Evolutionary conservation across 805 yeast species (phyloP).

Genomic region (Suhomyces faveliae): DNA sequence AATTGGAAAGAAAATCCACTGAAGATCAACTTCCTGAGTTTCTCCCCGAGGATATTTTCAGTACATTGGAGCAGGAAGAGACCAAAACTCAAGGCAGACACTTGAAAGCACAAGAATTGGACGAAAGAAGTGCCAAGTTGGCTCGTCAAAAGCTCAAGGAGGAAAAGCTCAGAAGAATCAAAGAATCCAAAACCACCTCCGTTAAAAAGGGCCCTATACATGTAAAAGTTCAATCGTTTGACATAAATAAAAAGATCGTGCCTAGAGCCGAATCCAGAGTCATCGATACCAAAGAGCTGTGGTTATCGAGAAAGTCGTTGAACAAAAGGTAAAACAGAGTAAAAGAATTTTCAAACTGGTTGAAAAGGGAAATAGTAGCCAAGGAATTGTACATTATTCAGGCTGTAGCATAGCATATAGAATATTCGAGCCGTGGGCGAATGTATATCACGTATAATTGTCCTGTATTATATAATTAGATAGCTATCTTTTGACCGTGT

Average conservation of each 20-base stretch:
- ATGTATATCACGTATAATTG: background rate
- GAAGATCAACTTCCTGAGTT: slow-evolving; percentile 34
- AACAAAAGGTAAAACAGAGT: slow-evolving; percentile 24
- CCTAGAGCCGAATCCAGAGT: slow-evolving; percentile 37
- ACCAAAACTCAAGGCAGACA: slow-evolving; percentile 22
- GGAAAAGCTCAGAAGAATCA: slow-evolving; percentile 31
- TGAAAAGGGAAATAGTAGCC: background rate
- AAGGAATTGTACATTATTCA: background rate
- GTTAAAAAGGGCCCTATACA: slow-evolving; percentile 42
- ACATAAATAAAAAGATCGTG: slow-evolving; percentile 24
- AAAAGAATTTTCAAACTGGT: background rate
- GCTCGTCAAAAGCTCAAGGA: slow-evolving; percentile 30
- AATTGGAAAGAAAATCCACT: slow-evolving; percentile 11
- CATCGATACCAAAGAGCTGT: slow-evolving; percentile 31
- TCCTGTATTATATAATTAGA: background rate
- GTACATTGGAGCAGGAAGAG: slow-evolving; percentile 18
- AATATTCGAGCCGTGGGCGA: background rate
- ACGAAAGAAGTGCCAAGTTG: slow-evolving; percentile 26
- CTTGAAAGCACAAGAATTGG: slow-evolving; percentile 32
- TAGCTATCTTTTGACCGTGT: slow-evolving; percentile 1
- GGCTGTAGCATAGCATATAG: background rate
- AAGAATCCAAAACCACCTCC: slow-evolving; percentile 21
- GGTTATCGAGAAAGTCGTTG: slow-evolving; percentile 42
- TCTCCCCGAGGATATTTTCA: slow-evolving; percentile 41
- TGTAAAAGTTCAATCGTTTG: slow-evolving; percentile 33